Evolutionary conservation across 495 filamentous ascomycete species (phyloP).

Genomic region (Talaromyces trachyspermus): DNA sequence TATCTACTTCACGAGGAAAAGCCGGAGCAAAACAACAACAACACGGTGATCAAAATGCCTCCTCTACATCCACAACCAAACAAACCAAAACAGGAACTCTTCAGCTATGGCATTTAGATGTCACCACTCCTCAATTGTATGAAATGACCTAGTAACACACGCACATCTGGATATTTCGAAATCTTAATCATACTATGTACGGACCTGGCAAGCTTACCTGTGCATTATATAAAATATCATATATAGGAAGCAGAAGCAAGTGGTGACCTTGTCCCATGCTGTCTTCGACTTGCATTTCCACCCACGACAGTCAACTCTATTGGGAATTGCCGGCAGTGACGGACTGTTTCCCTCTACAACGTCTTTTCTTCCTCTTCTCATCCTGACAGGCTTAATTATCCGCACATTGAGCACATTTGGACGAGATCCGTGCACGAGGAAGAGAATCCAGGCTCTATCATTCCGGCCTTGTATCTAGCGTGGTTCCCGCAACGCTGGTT

Average conservation of each 20-base stretch:
- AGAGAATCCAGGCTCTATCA: conserved; percentile 22
- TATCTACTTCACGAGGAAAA: conserved; percentile 66
- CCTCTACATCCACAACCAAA: conserved; percentile 15
- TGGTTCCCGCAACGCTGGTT: conserved; percentile 56
- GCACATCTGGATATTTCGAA: no score
- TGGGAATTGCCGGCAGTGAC: conserved; percentile 68
- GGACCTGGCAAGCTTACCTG: no score
- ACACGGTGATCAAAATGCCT: no score
- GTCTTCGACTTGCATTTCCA: conserved; percentile 85
- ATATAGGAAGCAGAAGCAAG: conserved; percentile 30
- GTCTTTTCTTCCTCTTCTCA: conserved; percentile 11
- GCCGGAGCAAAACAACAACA: no score
- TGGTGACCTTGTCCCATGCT: conserved; percentile 53
- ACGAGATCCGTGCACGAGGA: conserved; percentile 37
- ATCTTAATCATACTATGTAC: no score
- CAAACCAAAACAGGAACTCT: conserved; percentile 68
- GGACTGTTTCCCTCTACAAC: conserved; percentile 60
- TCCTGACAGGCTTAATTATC: background rate
- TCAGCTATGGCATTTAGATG: conserved; percentile 51
- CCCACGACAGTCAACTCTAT: conserved; percentile 41
- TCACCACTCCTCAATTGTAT: conserved; percentile 44
- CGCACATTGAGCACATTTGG: conserved; percentile 25
- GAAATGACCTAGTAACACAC: no score
- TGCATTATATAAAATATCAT: no score
- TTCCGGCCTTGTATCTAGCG: conserved; percentile 61